phyloP scores from a whole-genome alignment of 176 grass and related monocot genomes.

The Puya raimondii region DNA sequence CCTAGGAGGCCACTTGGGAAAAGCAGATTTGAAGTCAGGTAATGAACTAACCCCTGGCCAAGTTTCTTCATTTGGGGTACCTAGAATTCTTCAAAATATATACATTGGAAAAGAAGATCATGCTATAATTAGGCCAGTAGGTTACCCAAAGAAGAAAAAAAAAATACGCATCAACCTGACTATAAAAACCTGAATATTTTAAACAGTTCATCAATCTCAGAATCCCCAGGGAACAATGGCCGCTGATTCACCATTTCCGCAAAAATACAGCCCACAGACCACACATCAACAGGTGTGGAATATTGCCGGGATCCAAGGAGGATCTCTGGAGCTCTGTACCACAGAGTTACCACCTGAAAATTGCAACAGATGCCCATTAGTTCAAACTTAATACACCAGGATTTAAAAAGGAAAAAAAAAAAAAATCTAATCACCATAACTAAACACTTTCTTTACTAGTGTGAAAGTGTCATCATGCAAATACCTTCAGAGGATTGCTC shows the following conservation, averaged over 20 bases:
- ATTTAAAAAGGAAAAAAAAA: neutral
- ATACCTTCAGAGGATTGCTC: neutral
- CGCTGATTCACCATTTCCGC: slow-evolving; percentile 95
- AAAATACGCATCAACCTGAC: neutral
- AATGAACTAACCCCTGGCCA: slow-evolving; percentile 80
- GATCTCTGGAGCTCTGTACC: slow-evolving; percentile 95
- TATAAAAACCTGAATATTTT: slow-evolving; percentile 81
- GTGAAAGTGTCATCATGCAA: neutral
- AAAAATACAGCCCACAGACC: slow-evolving; percentile 96
- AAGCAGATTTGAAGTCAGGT: slow-evolving; percentile 82
- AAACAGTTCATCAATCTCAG: slow-evolving; percentile 90
- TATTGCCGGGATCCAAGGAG: slow-evolving; percentile 79
- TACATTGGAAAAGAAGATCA: neutral
- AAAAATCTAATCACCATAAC: neutral
- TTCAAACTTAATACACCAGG: slow-evolving; percentile 16
- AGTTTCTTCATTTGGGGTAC: slow-evolving; percentile 86
- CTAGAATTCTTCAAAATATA: slow-evolving; percentile 43
- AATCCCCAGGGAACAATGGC: slow-evolving; percentile 84
- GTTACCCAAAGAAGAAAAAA: neutral
- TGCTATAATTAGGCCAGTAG: neutral
- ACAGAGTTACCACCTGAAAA: slow-evolving; percentile 89
- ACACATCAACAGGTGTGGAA: slow-evolving; percentile 90
- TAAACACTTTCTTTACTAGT: neutral
- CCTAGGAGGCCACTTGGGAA: slow-evolving; percentile 79
- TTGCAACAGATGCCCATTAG: slow-evolving; percentile 18